Base-by-base conservation (phyloP, 139 green algal species). In the Medakamo hakoo region DNA sequence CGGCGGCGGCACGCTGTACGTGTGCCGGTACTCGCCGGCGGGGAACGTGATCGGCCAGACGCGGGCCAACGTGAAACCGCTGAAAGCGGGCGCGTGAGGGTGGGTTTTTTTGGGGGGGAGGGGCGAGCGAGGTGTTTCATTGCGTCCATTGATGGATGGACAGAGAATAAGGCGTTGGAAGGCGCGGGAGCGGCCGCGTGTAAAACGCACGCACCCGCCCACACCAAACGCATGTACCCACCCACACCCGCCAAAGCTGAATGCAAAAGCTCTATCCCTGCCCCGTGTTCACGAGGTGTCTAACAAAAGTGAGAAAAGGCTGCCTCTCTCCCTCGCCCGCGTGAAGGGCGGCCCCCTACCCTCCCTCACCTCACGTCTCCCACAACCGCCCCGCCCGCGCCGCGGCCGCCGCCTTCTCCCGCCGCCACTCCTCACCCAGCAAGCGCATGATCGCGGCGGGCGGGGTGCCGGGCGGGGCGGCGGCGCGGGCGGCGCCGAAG, bases 401-500 rank as follows among this genome's bases (percentile, higher is more conserved):
- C 55, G n/a, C 48, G 14, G 22, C 23, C 55, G 55, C 55, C 55
- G 25, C 57, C 26, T 60, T 58, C 55, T 48, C 49, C 48, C 26
- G 30, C 19, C 60, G 68, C 64, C 74, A 82, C 19, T 60, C 31
- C 9, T 27, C 20, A 4, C 64, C 56, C 18, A 82, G 40, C 18
- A 52, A 24, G 40, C 66, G 60, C 76, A 82, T 80, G 16, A 82
- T 60, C 19, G 73, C 70, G 3, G 31, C 49, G n/a, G 72, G 66
- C 3, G 63, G 66, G 0, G 73, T 74, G 31, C 68, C 71, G 5
- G 78, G 58, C 9, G 52, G 56, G 30, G 32, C 49, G 3, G 63
- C 24, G 4, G 55, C 23, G 25, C 69, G 76, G 1, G 69, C 65
- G 52, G 65, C 26, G 49, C 14, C n/a, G 14, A n/a, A 49, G 20